These are phyloP conservation scores for Paramecium tetraurelia DNA, from an alignment of 73 alveolate genomes.

Conservation along the genomic window DNA sequence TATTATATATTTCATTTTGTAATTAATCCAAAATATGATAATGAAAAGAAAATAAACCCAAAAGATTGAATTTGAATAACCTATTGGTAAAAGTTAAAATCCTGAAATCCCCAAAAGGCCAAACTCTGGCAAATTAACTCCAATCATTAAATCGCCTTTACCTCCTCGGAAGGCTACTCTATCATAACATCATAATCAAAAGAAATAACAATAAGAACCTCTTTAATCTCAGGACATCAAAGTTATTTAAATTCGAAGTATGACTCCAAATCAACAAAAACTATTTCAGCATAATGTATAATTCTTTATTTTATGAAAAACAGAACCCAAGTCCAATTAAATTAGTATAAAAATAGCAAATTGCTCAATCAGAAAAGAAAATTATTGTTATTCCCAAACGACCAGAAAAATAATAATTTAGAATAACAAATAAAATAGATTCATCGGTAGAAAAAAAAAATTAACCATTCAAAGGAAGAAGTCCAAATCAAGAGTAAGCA, in stretches of 20 bases:
- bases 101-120: neutral
- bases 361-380: neutral
- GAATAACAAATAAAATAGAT: neutral
- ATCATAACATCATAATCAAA: neutral
- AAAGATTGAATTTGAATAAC: neutral
- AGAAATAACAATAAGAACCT: neutral
- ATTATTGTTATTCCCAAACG: neutral
- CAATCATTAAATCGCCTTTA: neutral
- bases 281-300: neutral
- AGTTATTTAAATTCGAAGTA: neutral
- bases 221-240: neutral
- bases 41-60: neutral
- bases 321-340: neutral
- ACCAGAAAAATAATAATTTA: neutral
- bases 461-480: neutral
- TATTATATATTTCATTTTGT: neutral
- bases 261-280: neutral
- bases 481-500: neutral
- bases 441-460: neutral
- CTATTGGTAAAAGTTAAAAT: neutral
- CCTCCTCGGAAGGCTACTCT: neutral
- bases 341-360: neutral
- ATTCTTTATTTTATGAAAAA: neutral
- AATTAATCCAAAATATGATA: neutral
- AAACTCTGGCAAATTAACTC: neutral